A percentile compares a stretch with the other conserved stretches of the same genome.
These are phyloP conservation scores for Rhizophagus sp. DNA, from an alignment of 192 early-diverging fungal genomes.

Conservation along the genomic window DNA sequence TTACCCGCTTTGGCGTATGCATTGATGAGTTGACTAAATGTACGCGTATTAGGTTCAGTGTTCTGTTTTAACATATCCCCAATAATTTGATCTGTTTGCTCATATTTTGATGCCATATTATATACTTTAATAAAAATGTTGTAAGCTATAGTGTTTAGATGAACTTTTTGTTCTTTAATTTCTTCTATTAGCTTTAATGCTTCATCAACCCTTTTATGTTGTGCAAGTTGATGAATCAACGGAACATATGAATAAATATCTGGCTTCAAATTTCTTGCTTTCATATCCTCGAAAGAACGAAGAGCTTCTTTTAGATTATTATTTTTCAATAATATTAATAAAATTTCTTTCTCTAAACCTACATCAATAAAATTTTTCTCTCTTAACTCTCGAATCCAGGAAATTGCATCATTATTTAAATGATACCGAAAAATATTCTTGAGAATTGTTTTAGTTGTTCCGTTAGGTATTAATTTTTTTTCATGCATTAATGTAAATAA, in stretches of 20 bases:
- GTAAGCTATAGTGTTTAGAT: background rate
- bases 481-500: slow-evolving; percentile 64
- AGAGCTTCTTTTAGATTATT: slow-evolving; percentile 37
- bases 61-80: slow-evolving; percentile 18
- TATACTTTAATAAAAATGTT: background rate
- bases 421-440: slow-evolving; percentile 29
- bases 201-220: slow-evolving; percentile 31
- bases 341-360: slow-evolving; percentile 33
- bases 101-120: background rate
- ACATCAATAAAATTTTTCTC: slow-evolving; percentile 33
- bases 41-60: background rate
- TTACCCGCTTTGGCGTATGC: slow-evolving; percentile 19
- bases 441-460: slow-evolving; percentile 35
- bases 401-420: slow-evolving; percentile 16
- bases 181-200: slow-evolving; percentile 39
- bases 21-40: slow-evolving; percentile 9
- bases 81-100: slow-evolving; percentile 12
- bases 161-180: slow-evolving; percentile 6
- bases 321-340: slow-evolving; percentile 34
- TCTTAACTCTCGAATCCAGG: slow-evolving; percentile 38
- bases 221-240: slow-evolving; percentile 39
- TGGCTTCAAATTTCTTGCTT: slow-evolving; percentile 25
- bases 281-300: slow-evolving; percentile 39
- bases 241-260: slow-evolving; percentile 33
- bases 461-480: slow-evolving; percentile 58